These are phyloP conservation scores for Penicillium expansum DNA, from an alignment of 2,329 filamentous ascomycete genomes.

Conservation along the genomic window DNA sequence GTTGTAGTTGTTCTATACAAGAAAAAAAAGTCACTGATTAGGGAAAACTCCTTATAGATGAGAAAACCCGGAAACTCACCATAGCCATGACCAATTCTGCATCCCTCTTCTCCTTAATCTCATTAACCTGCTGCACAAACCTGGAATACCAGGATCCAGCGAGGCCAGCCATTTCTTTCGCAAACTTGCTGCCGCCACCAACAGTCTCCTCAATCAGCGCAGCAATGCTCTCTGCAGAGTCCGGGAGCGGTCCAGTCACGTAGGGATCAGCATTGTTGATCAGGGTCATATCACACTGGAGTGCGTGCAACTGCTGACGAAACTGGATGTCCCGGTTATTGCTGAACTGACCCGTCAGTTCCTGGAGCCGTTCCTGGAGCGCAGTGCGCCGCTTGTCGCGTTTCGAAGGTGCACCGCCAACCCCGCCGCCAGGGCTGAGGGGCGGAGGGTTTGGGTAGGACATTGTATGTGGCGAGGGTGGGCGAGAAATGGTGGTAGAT, in stretches of 20 bases:
- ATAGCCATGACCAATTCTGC: slow-evolving; percentile 75
- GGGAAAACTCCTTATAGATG: background rate
- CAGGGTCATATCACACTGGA: slow-evolving; percentile 86
- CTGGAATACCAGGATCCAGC: slow-evolving; percentile 79
- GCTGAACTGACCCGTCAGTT: slow-evolving; percentile 73
- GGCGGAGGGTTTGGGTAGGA: slow-evolving; percentile 28
- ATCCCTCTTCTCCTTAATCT: slow-evolving; percentile 83
- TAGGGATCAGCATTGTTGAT: slow-evolving; percentile 85
- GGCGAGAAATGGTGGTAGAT: background rate
- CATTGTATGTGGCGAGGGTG: slow-evolving; percentile 12
- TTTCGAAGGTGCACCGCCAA: slow-evolving; percentile 62
- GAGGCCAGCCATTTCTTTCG: slow-evolving; percentile 63
- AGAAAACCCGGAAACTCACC: slow-evolving; percentile 55
- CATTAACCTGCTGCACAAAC: slow-evolving; percentile 83
- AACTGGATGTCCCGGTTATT: slow-evolving; percentile 81
- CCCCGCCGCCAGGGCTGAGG: slow-evolving; percentile 32
- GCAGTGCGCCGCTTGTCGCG: slow-evolving; percentile 85
- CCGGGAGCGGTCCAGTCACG: slow-evolving; percentile 64
- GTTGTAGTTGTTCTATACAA: slow-evolving; percentile 55
- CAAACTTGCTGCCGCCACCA: slow-evolving; percentile 56
- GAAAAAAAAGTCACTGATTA: slow-evolving; percentile 1
- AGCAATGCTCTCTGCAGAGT: slow-evolving; percentile 63
- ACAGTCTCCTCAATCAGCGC: slow-evolving; percentile 59
- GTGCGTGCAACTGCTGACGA: slow-evolving; percentile 81
- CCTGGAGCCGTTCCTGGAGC: slow-evolving; percentile 73